These are phyloP conservation scores for Trichosporon sp. DNA, from an alignment of 1,284 basidiomycete genomes.

Conservation along the genomic window DNA sequence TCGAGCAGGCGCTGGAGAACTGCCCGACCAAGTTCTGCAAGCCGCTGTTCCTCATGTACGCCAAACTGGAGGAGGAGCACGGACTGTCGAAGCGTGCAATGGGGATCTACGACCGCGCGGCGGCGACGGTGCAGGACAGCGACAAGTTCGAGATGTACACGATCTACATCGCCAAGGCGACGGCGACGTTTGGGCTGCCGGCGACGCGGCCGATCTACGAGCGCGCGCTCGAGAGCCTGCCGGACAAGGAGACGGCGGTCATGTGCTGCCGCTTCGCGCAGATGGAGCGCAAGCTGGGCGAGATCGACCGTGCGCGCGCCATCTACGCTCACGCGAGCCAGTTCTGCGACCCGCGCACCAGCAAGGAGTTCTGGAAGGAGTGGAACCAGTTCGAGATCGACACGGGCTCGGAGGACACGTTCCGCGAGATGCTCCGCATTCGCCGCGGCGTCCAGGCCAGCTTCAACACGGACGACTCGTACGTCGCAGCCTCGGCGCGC, in stretches of 20 bases:
- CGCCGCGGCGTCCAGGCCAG: conserved; percentile 96
- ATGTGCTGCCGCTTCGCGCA: conserved; percentile 95
- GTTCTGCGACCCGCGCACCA: conserved; percentile 91
- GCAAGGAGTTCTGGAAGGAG: conserved; percentile 88
- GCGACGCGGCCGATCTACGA: conserved; percentile 97
- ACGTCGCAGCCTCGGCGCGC: conserved; percentile 61
- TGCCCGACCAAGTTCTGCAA: conserved; percentile 94
- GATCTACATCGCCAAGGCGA: conserved; percentile 95
- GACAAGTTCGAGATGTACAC: conserved; percentile 98
- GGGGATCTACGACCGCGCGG: conserved; percentile 91
- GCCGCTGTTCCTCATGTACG: conserved; percentile 91
- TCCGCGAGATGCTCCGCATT: conserved; percentile 97
- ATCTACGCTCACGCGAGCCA: conserved; percentile 97
- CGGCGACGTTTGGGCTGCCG: conserved; percentile 89
- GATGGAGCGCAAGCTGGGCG: conserved; percentile 95
- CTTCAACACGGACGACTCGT: conserved; percentile 89
- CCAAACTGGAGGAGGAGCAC: conserved; percentile 87
- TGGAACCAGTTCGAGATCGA: conserved; percentile 98
- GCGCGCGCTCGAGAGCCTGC: conserved; percentile 86
- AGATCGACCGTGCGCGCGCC: conserved; percentile 93
- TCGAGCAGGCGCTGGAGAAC: conserved; percentile 95
- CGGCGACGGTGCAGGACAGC: conserved; percentile 73
- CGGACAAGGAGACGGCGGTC: conserved; percentile 90
- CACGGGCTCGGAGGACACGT: conserved; percentile 95
- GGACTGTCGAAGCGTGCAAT: conserved; percentile 94